Evolutionary conservation across 257 asterid genomes (phyloP).

Genomic region (Solanum gandarillasii): DNA sequence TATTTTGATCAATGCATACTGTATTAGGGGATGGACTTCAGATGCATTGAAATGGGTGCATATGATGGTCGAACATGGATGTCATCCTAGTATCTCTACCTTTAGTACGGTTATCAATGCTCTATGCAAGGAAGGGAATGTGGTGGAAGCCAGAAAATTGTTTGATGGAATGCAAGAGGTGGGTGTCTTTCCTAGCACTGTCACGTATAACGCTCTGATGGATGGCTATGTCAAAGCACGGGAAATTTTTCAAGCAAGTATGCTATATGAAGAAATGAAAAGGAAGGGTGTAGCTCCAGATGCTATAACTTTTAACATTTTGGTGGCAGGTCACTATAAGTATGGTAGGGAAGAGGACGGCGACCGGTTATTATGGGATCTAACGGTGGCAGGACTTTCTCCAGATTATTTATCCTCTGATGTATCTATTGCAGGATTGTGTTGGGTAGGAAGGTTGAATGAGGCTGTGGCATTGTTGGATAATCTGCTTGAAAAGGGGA

Average conservation of each 20-base stretch:
- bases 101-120: conserved; percentile 52
- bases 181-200: conserved; percentile 49
- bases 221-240: conserved; percentile 84
- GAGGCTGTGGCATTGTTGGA: conserved; percentile 57
- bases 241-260: conserved; percentile 43
- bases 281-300: conserved; percentile 59
- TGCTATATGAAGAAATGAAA: conserved; percentile 71
- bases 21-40: conserved; percentile 60
- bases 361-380: conserved; percentile 34
- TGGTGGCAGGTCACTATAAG: conserved; percentile 72
- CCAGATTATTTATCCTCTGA: conserved; percentile 42
- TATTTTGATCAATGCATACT: conserved; percentile 71
- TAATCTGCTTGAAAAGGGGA: conserved; percentile 67
- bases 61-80: conserved; percentile 63
- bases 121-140: conserved; percentile 77
- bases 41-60: conserved; percentile 45
- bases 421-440: conserved; percentile 45
- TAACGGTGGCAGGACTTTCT: conserved; percentile 24
- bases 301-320: conserved; percentile 65
- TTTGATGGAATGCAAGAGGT: conserved; percentile 48
- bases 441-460: conserved; percentile 73
- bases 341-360: conserved; percentile 53
- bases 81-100: conserved; percentile 52
- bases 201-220: conserved; percentile 58
- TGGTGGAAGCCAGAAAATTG: conserved; percentile 55